Evolutionary conservation across 2,329 filamentous ascomycete species (phyloP).

Genomic region (Aphanoascus verrucosus): DNA sequence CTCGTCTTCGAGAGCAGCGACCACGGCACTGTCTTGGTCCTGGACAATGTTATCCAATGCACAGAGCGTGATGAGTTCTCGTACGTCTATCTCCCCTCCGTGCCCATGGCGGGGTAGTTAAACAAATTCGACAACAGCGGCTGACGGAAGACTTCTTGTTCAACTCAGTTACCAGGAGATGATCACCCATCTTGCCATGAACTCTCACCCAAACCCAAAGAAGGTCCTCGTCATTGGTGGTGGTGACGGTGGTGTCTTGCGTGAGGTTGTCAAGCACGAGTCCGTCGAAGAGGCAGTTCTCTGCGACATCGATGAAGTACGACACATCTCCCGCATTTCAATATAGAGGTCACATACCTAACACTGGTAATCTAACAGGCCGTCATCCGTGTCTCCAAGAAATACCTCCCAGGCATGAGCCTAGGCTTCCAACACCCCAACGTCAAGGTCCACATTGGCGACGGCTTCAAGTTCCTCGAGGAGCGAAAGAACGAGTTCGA

Average conservation of each 20-base stretch:
- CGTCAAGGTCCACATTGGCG: constrained; percentile 82
- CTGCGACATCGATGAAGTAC: constrained; percentile 93
- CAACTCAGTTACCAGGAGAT: constrained; percentile 79
- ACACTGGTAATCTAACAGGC: constrained; percentile 43
- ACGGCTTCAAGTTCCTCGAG: constrained; percentile 97
- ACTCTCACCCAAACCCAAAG: constrained; percentile 96
- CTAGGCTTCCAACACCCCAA: constrained; percentile 90
- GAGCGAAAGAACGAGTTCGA: constrained; percentile 97
- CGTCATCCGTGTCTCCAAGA: constrained; percentile 95
- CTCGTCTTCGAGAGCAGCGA: constrained; percentile 97
- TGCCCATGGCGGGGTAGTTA: background rate
- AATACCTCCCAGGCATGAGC: constrained; percentile 91
- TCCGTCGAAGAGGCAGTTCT: constrained; percentile 90
- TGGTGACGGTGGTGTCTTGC: constrained; percentile 92
- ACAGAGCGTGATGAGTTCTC: constrained; percentile 98
- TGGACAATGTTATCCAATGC: constrained; percentile 98
- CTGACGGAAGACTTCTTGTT: background rate
- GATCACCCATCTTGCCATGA: constrained; percentile 98
- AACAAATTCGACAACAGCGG: background rate
- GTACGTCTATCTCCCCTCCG: constrained; percentile 32
- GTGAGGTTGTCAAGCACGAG: constrained; percentile 98
- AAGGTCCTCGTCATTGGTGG: constrained; percentile 97
- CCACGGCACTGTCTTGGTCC: constrained; percentile 88
- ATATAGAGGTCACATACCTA: background rate
- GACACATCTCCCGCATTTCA: background rate